Evolutionary conservation across 176 grass and related monocot species (phyloP).

Genomic region (Triticum urartu): DNA sequence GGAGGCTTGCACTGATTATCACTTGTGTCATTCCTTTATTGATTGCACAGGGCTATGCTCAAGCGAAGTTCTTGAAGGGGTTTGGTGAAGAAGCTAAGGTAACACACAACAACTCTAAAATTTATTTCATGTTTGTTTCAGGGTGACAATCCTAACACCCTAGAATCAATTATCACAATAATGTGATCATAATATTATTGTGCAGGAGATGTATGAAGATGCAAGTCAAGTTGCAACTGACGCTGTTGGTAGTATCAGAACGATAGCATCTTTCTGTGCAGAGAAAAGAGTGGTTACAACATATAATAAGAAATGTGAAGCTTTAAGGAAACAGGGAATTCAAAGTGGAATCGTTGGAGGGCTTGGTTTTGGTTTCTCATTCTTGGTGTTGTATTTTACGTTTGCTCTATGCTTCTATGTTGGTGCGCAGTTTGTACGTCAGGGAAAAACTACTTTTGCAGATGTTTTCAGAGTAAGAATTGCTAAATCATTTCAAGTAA

Average conservation of each 20-base stretch:
- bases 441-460: conserved; percentile 42
- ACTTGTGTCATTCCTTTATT: conserved; percentile 68
- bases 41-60: conserved; percentile 49
- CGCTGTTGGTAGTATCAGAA: conserved; percentile 52
- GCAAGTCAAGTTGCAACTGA: conserved; percentile 59
- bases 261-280: conserved; percentile 53
- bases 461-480: conserved; percentile 47
- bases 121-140: neutral
- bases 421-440: conserved; percentile 40
- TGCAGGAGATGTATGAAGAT: conserved; percentile 54
- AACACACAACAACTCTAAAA: neutral
- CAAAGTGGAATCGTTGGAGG: conserved; percentile 48
- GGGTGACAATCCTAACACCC: neutral
- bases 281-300: conserved; percentile 46
- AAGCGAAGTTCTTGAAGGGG: conserved; percentile 64
- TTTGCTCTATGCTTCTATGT: conserved; percentile 55
- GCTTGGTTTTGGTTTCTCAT: conserved; percentile 44
- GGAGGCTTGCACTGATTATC: conserved; percentile 68
- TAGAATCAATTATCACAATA: neutral
- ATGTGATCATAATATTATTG: neutral
- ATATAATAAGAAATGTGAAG: conserved; percentile 47
- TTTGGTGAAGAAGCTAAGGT: conserved; percentile 76
- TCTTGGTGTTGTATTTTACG: conserved; percentile 29
- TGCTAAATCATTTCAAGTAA: neutral
- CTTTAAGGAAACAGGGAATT: conserved; percentile 47